phyloP scores from a whole-genome alignment of 768 basidiomycete genomes.

The Russula dissimulans region DNA sequence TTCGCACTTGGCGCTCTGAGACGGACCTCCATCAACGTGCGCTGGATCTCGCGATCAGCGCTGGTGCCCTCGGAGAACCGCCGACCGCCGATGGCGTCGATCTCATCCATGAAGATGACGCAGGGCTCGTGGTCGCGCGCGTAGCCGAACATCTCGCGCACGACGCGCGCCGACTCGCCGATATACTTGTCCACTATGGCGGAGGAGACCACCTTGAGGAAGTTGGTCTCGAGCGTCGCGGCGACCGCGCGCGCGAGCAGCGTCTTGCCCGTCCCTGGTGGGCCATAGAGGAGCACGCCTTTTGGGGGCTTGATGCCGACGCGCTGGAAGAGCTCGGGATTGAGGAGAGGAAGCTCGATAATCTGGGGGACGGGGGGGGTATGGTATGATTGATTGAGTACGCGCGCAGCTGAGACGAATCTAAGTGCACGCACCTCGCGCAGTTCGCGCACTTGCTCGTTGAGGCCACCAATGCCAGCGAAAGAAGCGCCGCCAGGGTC shows the following conservation, averaged over 20 bases:
- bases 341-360: constrained; percentile 90
- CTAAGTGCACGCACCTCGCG: constrained; percentile 60
- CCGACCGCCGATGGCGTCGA: constrained; percentile 93
- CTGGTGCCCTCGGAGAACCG: constrained; percentile 90
- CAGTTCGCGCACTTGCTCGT: constrained; percentile 93
- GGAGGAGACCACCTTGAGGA: constrained; percentile 96
- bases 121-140: constrained; percentile 97
- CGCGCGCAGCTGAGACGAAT: background rate
- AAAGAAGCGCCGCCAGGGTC: constrained; percentile 94
- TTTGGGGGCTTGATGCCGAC: constrained; percentile 96
- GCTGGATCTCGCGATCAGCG: constrained; percentile 97
- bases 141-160: constrained; percentile 99
- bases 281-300: constrained; percentile 92
- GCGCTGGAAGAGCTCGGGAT: constrained; percentile 88
- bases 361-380: constrained; percentile 40
- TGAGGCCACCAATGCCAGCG: constrained; percentile 92
- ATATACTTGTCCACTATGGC: constrained; percentile 99
- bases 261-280: constrained; percentile 95
- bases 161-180: constrained; percentile 91
- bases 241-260: constrained; percentile 91
- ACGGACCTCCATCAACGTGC: constrained; percentile 91
- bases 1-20: too few relatives aligned
- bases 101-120: constrained; percentile 98
- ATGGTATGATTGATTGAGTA: background rate
- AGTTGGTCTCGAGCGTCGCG: constrained; percentile 91